A percentile compares a stretch with the other conserved stretches of the same genome.
These are phyloP conservation scores for Nakaseomyces nivariensis DNA, from an alignment of 1,139 yeast species.

Conservation along the genomic window DNA sequence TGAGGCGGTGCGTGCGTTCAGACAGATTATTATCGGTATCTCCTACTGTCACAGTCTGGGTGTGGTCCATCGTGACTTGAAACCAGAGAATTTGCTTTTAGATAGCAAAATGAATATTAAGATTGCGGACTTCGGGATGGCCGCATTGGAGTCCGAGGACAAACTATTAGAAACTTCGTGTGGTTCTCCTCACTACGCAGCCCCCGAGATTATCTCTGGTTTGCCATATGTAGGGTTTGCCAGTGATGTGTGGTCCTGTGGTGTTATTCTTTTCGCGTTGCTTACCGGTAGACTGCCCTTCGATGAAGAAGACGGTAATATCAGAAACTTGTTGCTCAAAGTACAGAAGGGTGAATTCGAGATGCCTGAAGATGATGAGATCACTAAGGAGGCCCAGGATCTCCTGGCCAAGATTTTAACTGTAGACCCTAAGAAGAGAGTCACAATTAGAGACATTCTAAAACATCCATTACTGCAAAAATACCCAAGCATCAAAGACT, in stretches of 20 bases:
- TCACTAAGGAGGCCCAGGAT: slow-evolving; percentile 59
- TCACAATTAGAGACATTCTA: slow-evolving; percentile 65
- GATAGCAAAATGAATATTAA: slow-evolving; percentile 85
- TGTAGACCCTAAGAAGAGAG: slow-evolving; percentile 69
- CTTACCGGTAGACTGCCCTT: slow-evolving; percentile 93
- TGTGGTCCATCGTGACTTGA: slow-evolving; percentile 89
- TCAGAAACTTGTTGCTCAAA: slow-evolving; percentile 71
- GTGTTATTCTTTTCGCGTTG: slow-evolving; percentile 85
- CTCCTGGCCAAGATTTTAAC: slow-evolving; percentile 62
- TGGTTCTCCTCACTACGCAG: slow-evolving; percentile 46
- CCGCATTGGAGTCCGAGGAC: slow-evolving; percentile 88
- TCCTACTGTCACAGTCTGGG: slow-evolving; percentile 89
- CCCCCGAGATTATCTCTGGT: slow-evolving; percentile 59
- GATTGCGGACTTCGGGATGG: slow-evolving; percentile 99
- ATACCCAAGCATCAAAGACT: slow-evolving; percentile 38
- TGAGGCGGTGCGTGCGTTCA: slow-evolving; percentile 83
- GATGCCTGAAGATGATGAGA: slow-evolving; percentile 68
- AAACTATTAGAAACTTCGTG: slow-evolving; percentile 86
- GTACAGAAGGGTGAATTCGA: slow-evolving; percentile 83
- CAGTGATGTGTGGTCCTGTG: slow-evolving; percentile 97
- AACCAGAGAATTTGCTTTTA: slow-evolving; percentile 84
- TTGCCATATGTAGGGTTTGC: slow-evolving; percentile 93
- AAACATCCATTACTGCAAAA: slow-evolving; percentile 65
- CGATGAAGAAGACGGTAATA: slow-evolving; percentile 76
- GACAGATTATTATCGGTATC: slow-evolving; percentile 87